Evolutionary conservation across 2,329 filamentous ascomycete species (phyloP).

Genomic region (Apiospora aurea): DNA sequence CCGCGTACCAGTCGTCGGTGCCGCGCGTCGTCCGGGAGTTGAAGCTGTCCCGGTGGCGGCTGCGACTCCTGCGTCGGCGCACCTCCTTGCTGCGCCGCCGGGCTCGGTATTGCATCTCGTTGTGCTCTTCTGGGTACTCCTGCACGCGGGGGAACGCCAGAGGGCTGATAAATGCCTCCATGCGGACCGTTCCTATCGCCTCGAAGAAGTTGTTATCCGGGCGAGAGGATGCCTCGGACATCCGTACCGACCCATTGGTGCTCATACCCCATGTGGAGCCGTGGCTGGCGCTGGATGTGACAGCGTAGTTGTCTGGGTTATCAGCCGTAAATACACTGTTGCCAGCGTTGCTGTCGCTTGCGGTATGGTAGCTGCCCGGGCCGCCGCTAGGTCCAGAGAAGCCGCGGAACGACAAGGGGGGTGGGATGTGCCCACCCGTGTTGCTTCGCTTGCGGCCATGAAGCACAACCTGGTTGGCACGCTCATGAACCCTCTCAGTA

Average conservation of each 20-base stretch:
- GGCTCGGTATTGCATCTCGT: slow-evolving; percentile 55
- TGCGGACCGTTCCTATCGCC: slow-evolving; percentile 87
- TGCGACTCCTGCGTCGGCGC: slow-evolving; percentile 57
- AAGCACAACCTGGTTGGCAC: slow-evolving; percentile 52
- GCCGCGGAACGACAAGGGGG: slow-evolving; percentile 77
- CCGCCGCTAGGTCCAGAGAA: slow-evolving; percentile 68
- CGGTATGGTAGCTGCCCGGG: slow-evolving; percentile 51
- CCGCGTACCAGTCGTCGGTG: slow-evolving; percentile 57
- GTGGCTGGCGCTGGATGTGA: slow-evolving; percentile 53
- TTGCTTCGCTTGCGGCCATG: slow-evolving; percentile 91
- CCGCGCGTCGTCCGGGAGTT: slow-evolving; percentile 52
- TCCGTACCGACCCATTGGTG: slow-evolving; percentile 49
- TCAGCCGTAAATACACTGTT: slow-evolving; percentile 54
- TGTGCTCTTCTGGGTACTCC: slow-evolving; percentile 56
- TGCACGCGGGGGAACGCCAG: slow-evolving; percentile 57
- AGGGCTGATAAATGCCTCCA: slow-evolving; percentile 93
- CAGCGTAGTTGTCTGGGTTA: slow-evolving; percentile 64
- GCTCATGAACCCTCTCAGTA: slow-evolving; percentile 48
- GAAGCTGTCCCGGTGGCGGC: slow-evolving; percentile 60
- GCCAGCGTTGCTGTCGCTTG: slow-evolving; percentile 61
- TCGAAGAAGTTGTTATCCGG: slow-evolving; percentile 75
- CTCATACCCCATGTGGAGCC: slow-evolving; percentile 54
- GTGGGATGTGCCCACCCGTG: slow-evolving; percentile 77
- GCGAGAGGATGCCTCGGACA: slow-evolving; percentile 58
- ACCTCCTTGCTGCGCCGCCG: slow-evolving; percentile 63